Base-by-base conservation (phyloP, 345 rosid genomes). In the Syzygium grande region DNA sequence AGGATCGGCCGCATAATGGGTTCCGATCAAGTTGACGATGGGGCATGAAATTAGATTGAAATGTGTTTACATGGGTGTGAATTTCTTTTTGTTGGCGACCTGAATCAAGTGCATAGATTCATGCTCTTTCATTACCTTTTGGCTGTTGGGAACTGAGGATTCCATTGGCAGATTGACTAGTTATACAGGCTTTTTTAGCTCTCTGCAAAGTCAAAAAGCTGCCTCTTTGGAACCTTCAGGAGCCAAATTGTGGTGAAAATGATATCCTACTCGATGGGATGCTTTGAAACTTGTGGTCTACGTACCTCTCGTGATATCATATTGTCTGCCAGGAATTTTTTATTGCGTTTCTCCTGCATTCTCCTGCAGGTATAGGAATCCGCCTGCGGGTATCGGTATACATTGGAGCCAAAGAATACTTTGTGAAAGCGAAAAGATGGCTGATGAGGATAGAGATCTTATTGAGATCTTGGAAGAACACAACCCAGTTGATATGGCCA, bases 391-490 rank as follows among this genome's bases (percentile, higher is more conserved):
- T 38, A 21, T 38, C 11, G 46, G 80, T 19, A 73, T 21, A 73
- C 23, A 73, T 73, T 23, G 25, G 38, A 73, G 83, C 27, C 83
- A 19, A 38, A 73, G 11, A 4, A 73, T 73, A 73, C 80, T 73
- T 73, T 73, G 8, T 73, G 80, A 17, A 73, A 49, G 49, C 17
- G 59, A 29, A 55, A 84, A 87, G 88, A 95, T 93, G 98, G 91
- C 92, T 56, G 85, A 84, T 22, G 97, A 92, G 53, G 97, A 93
- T 89, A 93, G 88, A 77, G 94, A 88, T 84, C 94, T 94, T 21
- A 90, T 96, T 38, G 96, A 94, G 63, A 94, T 96, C 85, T 89
- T 96, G 86, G 95, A 94, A 90, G 98, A 93, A 90, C 92, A 92
- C 63, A 88, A 88, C 73, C 92, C 86, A n/a, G 86, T 95, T 83